A percentile compares a stretch with the other conserved stretches of the same genome.
phyloP scores from a whole-genome alignment of 75 land plant genomes.

The Gnetum montanum region DNA sequence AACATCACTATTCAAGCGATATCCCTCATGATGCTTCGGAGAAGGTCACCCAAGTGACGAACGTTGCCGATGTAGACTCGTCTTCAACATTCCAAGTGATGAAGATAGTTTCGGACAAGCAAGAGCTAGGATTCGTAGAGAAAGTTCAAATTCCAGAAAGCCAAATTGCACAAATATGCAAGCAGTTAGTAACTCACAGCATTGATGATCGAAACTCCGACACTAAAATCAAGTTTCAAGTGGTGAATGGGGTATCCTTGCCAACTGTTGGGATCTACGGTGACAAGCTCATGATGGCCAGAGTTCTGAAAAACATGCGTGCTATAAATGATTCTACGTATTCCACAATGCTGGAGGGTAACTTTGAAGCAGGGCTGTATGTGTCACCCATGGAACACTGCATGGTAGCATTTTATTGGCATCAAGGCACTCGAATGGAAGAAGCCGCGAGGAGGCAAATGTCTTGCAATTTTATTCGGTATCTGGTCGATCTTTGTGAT shows the following conservation, averaged over 20 bases:
- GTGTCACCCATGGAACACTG: not conserved
- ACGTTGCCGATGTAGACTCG: too few relatives aligned
- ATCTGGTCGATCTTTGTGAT: slow-evolving; percentile 22
- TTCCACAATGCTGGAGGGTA: not conserved
- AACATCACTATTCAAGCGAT: too few relatives aligned
- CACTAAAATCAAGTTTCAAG: slow-evolving; percentile 6
- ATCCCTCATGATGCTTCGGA: too few relatives aligned
- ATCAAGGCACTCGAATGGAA: slow-evolving; percentile 2
- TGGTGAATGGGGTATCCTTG: slow-evolving; percentile 6
- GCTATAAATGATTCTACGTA: slow-evolving; percentile 1
- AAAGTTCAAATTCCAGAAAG: slow-evolving; percentile 10
- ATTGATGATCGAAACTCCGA: not conserved
- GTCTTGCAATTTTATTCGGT: slow-evolving; percentile 29
- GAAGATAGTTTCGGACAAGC: slow-evolving; percentile 15
- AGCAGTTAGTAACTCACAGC: not conserved
- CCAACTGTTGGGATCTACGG: slow-evolving; percentile 14
- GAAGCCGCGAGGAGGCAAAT: slow-evolving; percentile 23
- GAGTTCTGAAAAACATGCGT: not conserved
- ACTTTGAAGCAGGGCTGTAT: slow-evolving; percentile 14
- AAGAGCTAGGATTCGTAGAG: slow-evolving; percentile 24
- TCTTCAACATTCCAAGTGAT: slow-evolving; percentile 2
- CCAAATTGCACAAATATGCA: slow-evolving; percentile 3
- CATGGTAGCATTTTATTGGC: slow-evolving; percentile 16
- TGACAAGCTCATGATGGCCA: slow-evolving; percentile 7
- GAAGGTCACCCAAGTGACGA: too few relatives aligned